Evolutionary conservation across 2,329 filamentous ascomycete genomes (phyloP), one percentile per base, ranked within the genome.

Genomic region (Botryotinia narcissicola): DNA sequence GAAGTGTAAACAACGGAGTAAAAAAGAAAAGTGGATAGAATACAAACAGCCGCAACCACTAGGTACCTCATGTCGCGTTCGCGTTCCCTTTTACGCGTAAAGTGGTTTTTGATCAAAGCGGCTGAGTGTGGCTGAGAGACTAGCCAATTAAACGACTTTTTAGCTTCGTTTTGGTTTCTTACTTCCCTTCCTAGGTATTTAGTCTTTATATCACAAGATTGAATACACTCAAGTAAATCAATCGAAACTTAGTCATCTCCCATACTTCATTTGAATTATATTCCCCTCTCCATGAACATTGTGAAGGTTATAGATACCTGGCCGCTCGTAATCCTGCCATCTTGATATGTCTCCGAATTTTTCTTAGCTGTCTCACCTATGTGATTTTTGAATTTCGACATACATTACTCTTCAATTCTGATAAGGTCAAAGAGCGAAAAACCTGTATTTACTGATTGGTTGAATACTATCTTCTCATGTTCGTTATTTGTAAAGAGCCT

Each of bases 11-110:
- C 29, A 35, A 66, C 48, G 18, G 46, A 67, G 40, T 57, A 40
- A 57, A 72, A 72, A 72, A 57, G 61, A 25, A 63, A 59, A 71
- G 69, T 54, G 69, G 69, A 32, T 51, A 67, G 51, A 57, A 57
- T 57, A 32, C 51, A 35, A 63, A 63, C 16, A 63, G 59, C 44
- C 61, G n/a, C 37, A 54, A 20, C n/a, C 44, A 48, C 70, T 57
- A 9, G 51, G 8, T 44, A 44, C 46, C 20, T 48, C 20, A n/a
- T n/a, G 16, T 44, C 25, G 37, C 70, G 70, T 63, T 67, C 60
- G 46, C 70, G 60, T 71, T 18, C 25, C 18, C 20, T 6, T 25
- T 2, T 54, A 71, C 69, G 69, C 69, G 69, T 67, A 71, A 71
- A 71, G 70, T 71, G 70, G 70, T 66, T 71, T 66, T 66, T n/a